A percentile compares a stretch with the other conserved stretches of the same genome.
phyloP scores from a whole-genome alignment of 192 early-diverging fungal genomes.

The Piromyces finnis region DNA sequence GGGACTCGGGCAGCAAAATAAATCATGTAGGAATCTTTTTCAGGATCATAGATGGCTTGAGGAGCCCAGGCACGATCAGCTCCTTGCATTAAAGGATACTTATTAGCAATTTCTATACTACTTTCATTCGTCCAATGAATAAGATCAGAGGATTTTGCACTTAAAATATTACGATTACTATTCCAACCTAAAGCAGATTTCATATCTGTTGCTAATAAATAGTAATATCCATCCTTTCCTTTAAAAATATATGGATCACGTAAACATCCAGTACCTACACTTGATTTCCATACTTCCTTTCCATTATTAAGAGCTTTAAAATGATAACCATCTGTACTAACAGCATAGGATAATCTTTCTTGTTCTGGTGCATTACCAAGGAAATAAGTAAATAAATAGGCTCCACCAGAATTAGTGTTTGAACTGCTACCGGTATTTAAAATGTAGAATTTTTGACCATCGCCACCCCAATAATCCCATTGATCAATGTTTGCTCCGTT shows the following conservation, averaged over 20 bases:
- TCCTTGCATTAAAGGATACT: background rate
- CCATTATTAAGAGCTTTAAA: background rate
- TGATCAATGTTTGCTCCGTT: background rate
- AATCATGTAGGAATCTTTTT: background rate
- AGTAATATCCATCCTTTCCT: background rate
- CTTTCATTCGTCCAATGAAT: background rate
- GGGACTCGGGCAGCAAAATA: background rate
- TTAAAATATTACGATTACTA: background rate
- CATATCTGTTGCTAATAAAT: background rate
- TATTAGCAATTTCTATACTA: background rate
- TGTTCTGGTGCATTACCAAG: background rate
- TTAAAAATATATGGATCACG: background rate
- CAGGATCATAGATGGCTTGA: background rate
- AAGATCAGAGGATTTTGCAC: background rate
- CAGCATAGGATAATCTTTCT: background rate
- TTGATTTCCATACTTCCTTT: background rate
- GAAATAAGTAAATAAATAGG: background rate
- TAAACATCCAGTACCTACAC: background rate
- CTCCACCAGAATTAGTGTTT: background rate
- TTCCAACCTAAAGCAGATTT: background rate
- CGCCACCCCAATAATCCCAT: background rate
- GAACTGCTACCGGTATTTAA: too few species aligned
- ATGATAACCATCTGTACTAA: background rate
- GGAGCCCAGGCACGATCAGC: background rate
- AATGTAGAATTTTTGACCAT: background rate